phyloP scores from a whole-genome alignment of 2,329 filamentous ascomycete genomes.

The Exophiala sideris region DNA sequence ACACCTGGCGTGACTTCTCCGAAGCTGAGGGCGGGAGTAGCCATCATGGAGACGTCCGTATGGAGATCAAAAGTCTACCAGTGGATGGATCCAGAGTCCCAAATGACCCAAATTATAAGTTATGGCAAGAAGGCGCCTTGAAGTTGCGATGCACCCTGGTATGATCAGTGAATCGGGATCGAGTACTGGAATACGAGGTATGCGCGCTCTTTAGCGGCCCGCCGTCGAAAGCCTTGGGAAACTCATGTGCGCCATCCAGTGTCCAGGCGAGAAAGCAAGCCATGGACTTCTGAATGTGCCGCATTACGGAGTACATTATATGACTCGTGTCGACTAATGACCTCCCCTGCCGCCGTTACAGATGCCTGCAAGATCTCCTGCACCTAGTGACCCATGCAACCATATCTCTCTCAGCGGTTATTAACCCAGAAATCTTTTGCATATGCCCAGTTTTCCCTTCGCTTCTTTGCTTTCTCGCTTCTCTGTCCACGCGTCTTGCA shows the following conservation, averaged over 20 bases:
- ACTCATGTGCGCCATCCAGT: no score
- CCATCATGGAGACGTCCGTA: slow-evolving; percentile 8
- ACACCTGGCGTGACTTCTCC: slow-evolving; percentile 7
- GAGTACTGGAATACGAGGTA: slow-evolving; percentile 18
- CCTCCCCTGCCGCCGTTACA: slow-evolving; percentile 8
- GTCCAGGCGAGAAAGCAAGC: slow-evolving; percentile 1
- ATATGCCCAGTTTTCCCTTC: slow-evolving; percentile 7
- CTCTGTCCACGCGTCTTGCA: slow-evolving; percentile 7
- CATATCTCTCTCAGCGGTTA: slow-evolving; percentile 10
- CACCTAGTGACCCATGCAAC: slow-evolving; percentile 7
- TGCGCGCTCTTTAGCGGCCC: slow-evolving; percentile 18
- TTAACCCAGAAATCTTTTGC: slow-evolving; percentile 14
- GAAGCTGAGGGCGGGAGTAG: slow-evolving; percentile 16
- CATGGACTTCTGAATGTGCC: slow-evolving; percentile 1
- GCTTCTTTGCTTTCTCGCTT: neutral
- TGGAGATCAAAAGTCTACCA: slow-evolving; percentile 4
- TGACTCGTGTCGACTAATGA: slow-evolving; percentile 11
- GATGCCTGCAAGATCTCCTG: slow-evolving; percentile 18
- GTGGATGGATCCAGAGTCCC: neutral
- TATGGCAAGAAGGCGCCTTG: neutral
- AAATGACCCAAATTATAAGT: slow-evolving; percentile 2
- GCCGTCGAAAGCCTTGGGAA: neutral
- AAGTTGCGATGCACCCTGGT: neutral
- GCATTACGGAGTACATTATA: neutral
- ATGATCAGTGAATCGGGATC: slow-evolving; percentile 3